Evolutionary conservation across 805 yeast genomes (phyloP), one percentile per base, ranked within the genome.

Genomic region (Kodamaea laetipori): DNA sequence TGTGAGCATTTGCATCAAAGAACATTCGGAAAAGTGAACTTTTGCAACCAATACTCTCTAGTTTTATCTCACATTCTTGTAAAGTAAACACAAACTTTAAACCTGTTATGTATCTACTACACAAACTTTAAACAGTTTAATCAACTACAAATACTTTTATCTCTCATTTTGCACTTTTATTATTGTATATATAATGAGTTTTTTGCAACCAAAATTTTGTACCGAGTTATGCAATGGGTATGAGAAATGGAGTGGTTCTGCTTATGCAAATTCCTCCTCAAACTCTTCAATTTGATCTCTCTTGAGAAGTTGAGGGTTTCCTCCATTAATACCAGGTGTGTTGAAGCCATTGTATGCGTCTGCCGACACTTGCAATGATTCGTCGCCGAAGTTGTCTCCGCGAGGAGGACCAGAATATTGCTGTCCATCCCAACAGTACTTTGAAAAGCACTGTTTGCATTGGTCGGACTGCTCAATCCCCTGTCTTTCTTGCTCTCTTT

Each of bases 381-480:
- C 48, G 17, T 43, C 44, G 15, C 48, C 37, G 33, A 38, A 50
- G 30, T 50, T 48, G 19, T 43, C 48, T 4, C 52, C 49, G 6
- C 21, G 16, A 10, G 31, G 26, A 15, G 41, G 38, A 24, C 46
- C 44, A 3, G 36, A 11, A 17, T 40, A 40, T n/a, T 23, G 15
- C 13, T 25, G 26, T 1, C 90, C 90, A 50, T 76, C 69, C 90
- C 90, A 88, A 64, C 96, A 89, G 64, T 87, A 86, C 6, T 69
- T 69, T 27, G 69, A 65, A 59, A 88, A 86, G 61, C 96, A 88
- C 41, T 66, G 47, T 51, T 78, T 64, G 68, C 96, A 89, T 56
- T 84, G 87, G 1, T 73, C 81, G 11, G 79, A 65, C 45, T 84
- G 84, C 11, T 75, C 71, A 32, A 71, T 60, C 23, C 81, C 80